These are phyloP conservation scores for Cinnamomum micranthum DNA, from an alignment of 164 flowering plant species.

Conservation along the genomic window DNA sequence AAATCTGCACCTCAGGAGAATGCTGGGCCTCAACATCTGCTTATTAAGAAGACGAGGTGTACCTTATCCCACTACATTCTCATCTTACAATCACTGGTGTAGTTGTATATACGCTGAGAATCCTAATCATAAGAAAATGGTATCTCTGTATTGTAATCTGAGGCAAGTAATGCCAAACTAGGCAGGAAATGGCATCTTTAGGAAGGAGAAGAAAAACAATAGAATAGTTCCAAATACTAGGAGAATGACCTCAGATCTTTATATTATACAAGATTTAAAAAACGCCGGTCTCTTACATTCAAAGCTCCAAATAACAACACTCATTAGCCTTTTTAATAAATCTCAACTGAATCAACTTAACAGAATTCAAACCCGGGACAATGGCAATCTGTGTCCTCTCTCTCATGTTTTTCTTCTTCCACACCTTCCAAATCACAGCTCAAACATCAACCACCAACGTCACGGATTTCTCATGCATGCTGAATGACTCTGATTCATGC, in stretches of 20 bases:
- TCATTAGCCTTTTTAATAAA: not conserved
- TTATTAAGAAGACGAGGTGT: not conserved
- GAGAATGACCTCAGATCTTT: conserved; percentile 9
- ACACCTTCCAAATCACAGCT: conserved; percentile 13
- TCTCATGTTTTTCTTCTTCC: conserved; percentile 14
- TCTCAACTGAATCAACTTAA: conserved; percentile 3
- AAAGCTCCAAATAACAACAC: conserved; percentile 21
- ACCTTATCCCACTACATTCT: too few relatives aligned
- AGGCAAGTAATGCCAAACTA: not conserved
- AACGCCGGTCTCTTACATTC: conserved; percentile 10
- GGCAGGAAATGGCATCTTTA: conserved; percentile 12
- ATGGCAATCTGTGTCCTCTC: conserved; percentile 28
- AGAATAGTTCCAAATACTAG: conserved; percentile 13
- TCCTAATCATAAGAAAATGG: not conserved
- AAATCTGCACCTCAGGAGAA: not conserved
- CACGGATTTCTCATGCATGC: conserved; percentile 45
- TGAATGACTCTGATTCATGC: conserved; percentile 26
- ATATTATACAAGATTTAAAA: not conserved
- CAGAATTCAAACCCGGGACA: conserved; percentile 9
- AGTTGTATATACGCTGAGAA: too few relatives aligned
- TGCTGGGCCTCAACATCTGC: not conserved
- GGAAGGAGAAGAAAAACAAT: conserved; percentile 7
- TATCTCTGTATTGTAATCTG: not conserved
- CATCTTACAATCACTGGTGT: too few relatives aligned
- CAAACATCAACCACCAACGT: conserved; percentile 20